Evolutionary conservation across 495 filamentous ascomycete genomes (phyloP).

Genomic region (Penicillium psychrofluorescens): DNA sequence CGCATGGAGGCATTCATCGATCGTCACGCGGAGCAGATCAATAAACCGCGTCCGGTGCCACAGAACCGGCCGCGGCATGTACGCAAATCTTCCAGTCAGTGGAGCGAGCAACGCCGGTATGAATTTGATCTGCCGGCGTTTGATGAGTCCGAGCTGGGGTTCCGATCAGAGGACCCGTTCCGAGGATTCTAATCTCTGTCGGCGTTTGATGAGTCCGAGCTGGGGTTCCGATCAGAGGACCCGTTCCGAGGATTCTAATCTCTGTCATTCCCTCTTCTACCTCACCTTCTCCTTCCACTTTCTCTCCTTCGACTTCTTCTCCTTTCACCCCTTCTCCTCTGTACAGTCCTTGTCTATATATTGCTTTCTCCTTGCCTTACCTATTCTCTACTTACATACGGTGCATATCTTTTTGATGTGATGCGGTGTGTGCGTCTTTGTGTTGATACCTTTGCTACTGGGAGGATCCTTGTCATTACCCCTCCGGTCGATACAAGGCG

Average conservation of each 20-base stretch:
- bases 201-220: constrained; percentile 23
- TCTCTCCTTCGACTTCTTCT: no score
- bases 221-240: constrained; percentile 29
- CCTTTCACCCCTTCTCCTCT: neutral
- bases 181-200: constrained; percentile 30
- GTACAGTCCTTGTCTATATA: constrained; percentile 5
- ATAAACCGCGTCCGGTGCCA: constrained; percentile 15
- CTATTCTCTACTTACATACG: neutral
- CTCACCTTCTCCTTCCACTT: neutral
- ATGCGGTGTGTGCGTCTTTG: neutral
- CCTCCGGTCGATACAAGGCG: no score
- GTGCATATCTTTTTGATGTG: neutral
- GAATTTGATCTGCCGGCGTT: constrained; percentile 25
- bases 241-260: constrained; percentile 33
- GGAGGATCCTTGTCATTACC: no score
- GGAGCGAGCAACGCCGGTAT: constrained; percentile 22
- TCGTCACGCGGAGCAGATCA: constrained; percentile 26
- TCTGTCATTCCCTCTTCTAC: neutral
- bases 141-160: constrained; percentile 25
- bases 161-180: constrained; percentile 31
- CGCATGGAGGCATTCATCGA: constrained; percentile 89
- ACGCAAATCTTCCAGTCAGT: constrained; percentile 31
- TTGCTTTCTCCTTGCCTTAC: neutral
- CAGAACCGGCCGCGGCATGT: constrained; percentile 15
- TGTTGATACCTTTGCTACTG: constrained; percentile 13